phyloP scores from a whole-genome alignment of 345 rosid genomes.

The Syzygium oleosum region DNA sequence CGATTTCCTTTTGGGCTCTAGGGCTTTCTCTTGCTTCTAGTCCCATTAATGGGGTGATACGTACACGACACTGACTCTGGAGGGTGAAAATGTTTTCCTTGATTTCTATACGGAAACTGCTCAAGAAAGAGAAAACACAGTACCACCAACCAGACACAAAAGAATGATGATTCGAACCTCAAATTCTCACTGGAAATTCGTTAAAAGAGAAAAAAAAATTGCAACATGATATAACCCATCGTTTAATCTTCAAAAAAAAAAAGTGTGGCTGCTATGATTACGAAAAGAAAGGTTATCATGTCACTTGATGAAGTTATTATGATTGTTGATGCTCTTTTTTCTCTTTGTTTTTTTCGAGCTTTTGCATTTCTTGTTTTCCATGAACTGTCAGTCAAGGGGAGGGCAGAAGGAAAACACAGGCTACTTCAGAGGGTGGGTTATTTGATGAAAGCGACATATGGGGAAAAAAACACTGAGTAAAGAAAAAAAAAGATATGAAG shows the following conservation, averaged over 20 bases:
- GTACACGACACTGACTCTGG: neutral
- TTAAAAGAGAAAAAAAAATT: neutral
- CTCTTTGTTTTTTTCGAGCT: neutral
- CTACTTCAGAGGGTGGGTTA: conserved; percentile 6
- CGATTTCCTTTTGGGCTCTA: neutral
- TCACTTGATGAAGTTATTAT: neutral
- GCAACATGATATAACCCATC: neutral
- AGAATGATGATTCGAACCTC: neutral
- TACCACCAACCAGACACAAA: neutral
- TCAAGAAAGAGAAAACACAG: neutral
- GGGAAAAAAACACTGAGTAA: conserved; percentile 24
- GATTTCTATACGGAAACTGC: neutral
- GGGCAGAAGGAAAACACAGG: neutral
- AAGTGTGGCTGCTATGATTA: neutral
- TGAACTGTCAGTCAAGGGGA: neutral
- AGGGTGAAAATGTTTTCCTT: neutral
- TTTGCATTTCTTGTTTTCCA: neutral
- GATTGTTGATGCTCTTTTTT: neutral
- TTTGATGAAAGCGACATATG: conserved; percentile 50
- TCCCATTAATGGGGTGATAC: neutral
- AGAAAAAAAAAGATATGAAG: neutral
- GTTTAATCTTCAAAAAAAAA: neutral
- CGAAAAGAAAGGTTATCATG: neutral
- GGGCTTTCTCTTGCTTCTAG: neutral
- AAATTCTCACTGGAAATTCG: neutral